Evolutionary conservation across 2,329 filamentous ascomycete species (phyloP).

Genomic region (Penicillium sp.): DNA sequence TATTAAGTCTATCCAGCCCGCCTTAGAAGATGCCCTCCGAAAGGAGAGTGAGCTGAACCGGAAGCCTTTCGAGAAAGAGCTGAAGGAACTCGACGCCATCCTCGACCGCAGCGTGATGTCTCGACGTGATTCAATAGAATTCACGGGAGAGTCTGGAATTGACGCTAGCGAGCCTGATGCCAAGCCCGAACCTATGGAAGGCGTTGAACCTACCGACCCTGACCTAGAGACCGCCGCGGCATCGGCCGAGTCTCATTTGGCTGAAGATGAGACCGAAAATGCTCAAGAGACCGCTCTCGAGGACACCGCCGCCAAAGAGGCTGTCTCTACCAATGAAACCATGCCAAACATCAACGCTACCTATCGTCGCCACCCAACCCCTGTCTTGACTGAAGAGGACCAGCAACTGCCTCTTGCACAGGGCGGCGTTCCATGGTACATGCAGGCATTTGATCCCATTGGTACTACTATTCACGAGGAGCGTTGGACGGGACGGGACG

Average conservation of each 20-base stretch:
- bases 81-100: constrained; percentile 74
- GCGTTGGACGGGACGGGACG: constrained; percentile 72
- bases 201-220: constrained; percentile 16
- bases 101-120: constrained; percentile 67
- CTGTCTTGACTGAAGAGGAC: constrained; percentile 47
- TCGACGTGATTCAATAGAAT: constrained; percentile 49
- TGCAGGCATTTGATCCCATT: constrained; percentile 75
- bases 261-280: constrained; percentile 9
- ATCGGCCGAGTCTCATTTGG: constrained; percentile 10
- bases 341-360: constrained; percentile 33
- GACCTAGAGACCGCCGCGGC: constrained; percentile 17
- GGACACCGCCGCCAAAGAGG: constrained; percentile 18
- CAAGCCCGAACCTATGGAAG: constrained; percentile 34
- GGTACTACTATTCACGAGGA: constrained; percentile 81
- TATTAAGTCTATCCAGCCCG: constrained; percentile 77
- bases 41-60: constrained; percentile 81
- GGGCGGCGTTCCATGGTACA: constrained; percentile 87
- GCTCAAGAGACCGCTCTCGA: constrained; percentile 15
- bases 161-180: constrained; percentile 36
- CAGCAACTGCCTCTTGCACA: constrained; percentile 59
- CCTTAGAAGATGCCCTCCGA: constrained; percentile 73
- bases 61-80: constrained; percentile 69
- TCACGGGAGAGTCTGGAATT: constrained; percentile 46
- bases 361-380: constrained; percentile 54
- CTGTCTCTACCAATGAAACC: constrained; percentile 23